Evolutionary conservation across 768 basidiomycete genomes (phyloP), one percentile per base, ranked within the genome.

Genomic region (Pseudohyphozyma bogoriensis): DNA sequence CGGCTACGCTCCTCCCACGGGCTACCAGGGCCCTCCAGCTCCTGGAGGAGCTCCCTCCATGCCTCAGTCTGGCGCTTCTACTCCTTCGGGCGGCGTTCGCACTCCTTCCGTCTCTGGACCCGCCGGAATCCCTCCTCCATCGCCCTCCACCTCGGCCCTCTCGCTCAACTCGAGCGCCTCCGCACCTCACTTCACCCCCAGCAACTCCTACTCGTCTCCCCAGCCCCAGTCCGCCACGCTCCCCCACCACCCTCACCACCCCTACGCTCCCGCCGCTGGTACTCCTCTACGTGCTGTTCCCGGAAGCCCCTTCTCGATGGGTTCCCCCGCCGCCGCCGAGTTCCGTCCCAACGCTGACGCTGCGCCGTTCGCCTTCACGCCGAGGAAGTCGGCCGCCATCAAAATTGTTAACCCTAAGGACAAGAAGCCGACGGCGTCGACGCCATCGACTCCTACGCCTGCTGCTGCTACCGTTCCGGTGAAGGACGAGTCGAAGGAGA

Each of bases 321-420:
- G 35, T 4, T 42, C 40, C 12, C 53, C 59, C 32, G 52, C 44
- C 13, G 47, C 39, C 37, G 60, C 57, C 13, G 65, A 66, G 51
- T 66, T 59, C 61, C 56, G 58, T 36, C 60, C 65, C n/a, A 51
- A 18, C 47, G 29, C 40, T 33, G 54, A 53, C 18, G 39, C 58
- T 6, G 8, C 59, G 0, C 28, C 37, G 2, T 63, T 61, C 59
- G 44, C 45, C 15, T 53, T 54, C 11, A 35, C 56, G n/a, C 58
- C 59, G 20, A 33, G 65, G 0, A 44, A 24, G 45, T 55, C 52
- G 24, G 49, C 56, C 6, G 65, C 65, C 56, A 63, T 66, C 62
- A 52, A 58, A 53, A 66, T 66, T 28, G 39, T 44, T 22, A 66
- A 66, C 49, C 65, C 65, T 16, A 53, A 53, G 44, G 63, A 56